Base-by-base conservation (phyloP, 257 asterid genomes). In the Leptodermis oblonga region DNA sequence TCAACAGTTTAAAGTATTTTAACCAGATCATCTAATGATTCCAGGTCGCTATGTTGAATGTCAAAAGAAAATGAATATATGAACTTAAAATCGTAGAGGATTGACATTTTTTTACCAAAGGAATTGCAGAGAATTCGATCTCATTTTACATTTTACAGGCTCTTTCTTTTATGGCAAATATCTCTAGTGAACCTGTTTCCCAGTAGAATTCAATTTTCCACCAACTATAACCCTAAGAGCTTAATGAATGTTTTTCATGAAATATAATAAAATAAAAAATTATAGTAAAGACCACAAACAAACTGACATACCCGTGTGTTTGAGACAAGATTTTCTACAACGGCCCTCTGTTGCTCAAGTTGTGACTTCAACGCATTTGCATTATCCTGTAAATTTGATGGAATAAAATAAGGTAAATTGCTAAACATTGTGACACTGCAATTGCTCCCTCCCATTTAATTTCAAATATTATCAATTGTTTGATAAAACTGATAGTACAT, bases 291-390 rank as follows among this genome's bases (percentile, higher is more conserved):
- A 34, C 3, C 39, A 34, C 3, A 34, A 3, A 34, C 39, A 34
- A 34, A 23, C 2, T 52, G 81, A n/a, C 90, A 33, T 69, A 93
- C 98, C 92, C 95, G 87, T 73, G 96, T 87, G 83, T 93, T 93
- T 74, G 90, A 80, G 75, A 93, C 90, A 20, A 93, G 96, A 75
- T 81, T 93, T 2, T 93, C 95, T 74, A 88, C 97, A 25, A 93
- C 90, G 59, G 81, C 51, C 80, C 82, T 93, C 84, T 93, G 98
- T 74, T 90, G 99, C 68, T 83, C 97, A 69, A 93, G 92, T 79
- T 93, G 99, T 69, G 92, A 26, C 82, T 80, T 93, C 84, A 93
- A 78, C 39, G 97, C 82, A 87, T 59, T 90, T 66, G 98, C 98
- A 79, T 82, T 90, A 76, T 90, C 97, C 97, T 93, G 92, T 67